A percentile compares a stretch with the other conserved stretches of the same genome.
These are phyloP conservation scores for Barnettozyma vustinii DNA, from an alignment of 805 yeast species.

Conservation along the genomic window DNA sequence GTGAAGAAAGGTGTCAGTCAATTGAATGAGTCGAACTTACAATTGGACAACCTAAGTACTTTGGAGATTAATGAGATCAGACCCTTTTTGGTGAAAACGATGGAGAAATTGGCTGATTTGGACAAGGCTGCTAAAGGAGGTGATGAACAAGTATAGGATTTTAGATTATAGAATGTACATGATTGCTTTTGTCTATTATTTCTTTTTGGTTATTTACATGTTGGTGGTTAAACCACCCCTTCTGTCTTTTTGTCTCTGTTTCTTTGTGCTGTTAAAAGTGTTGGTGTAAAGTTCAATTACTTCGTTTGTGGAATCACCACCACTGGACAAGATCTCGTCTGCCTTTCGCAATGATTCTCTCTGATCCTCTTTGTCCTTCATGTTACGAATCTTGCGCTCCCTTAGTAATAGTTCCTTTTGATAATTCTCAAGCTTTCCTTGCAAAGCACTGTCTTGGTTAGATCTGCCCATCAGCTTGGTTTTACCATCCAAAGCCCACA, in stretches of 20 bases:
- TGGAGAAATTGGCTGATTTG: constrained; percentile 68
- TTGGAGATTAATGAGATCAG: constrained; percentile 86
- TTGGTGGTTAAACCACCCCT: constrained; percentile 11
- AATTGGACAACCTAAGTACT: constrained; percentile 73
- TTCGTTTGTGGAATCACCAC: constrained; percentile 15
- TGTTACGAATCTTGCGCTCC: constrained; percentile 12
- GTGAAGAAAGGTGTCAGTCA: constrained; percentile 73
- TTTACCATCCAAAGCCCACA: constrained; percentile 76
- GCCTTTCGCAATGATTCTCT: constrained; percentile 13
- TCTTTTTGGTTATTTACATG: background rate
- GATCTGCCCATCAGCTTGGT: constrained; percentile 35
- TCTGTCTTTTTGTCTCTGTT: constrained; percentile 24
- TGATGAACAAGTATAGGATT: constrained; percentile 10
- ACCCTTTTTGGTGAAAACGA: constrained; percentile 73
- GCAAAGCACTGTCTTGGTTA: constrained; percentile 26
- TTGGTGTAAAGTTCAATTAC: constrained; percentile 22
- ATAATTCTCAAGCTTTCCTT: constrained; percentile 30
- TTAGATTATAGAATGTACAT: background rate
- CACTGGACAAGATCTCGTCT: constrained; percentile 10
- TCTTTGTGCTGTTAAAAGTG: constrained; percentile 22
- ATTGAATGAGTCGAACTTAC: constrained; percentile 77
- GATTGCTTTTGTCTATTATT: background rate
- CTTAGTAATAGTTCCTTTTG: constrained; percentile 25
- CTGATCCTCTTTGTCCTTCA: constrained; percentile 14
- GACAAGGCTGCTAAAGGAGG: constrained; percentile 30